phyloP scores from a whole-genome alignment of 2,329 filamentous ascomycete genomes.

The Zalaria sp. region DNA sequence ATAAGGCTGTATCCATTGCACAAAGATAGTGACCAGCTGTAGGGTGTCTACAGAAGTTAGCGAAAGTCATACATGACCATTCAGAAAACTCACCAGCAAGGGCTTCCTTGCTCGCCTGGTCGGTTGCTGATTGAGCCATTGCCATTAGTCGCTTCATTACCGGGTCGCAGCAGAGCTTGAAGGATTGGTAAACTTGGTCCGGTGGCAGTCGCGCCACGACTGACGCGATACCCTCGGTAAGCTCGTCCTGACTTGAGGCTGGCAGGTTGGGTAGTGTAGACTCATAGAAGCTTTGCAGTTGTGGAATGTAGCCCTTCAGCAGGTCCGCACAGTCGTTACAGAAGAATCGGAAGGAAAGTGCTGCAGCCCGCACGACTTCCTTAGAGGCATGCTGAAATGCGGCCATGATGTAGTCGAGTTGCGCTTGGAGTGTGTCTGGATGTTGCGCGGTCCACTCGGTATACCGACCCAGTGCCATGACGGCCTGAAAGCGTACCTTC shows the following conservation, averaged over 20 bases:
- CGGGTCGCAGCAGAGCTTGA: slow-evolving; percentile 90
- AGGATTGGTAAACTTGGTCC: slow-evolving; percentile 64
- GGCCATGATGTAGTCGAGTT: slow-evolving; percentile 90
- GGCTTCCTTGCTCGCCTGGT: slow-evolving; percentile 70
- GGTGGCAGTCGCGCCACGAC: slow-evolving; percentile 78
- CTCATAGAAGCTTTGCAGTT: slow-evolving; percentile 87
- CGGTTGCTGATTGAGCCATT: slow-evolving; percentile 72
- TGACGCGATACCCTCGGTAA: slow-evolving; percentile 87
- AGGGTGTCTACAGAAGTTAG: slow-evolving; percentile 52
- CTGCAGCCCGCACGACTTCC: slow-evolving; percentile 83
- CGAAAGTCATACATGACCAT: background rate
- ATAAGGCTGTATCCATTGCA: slow-evolving; percentile 64
- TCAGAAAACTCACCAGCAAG: slow-evolving; percentile 52
- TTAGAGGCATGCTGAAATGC: slow-evolving; percentile 80
- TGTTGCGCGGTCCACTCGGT: slow-evolving; percentile 97
- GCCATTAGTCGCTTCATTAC: slow-evolving; percentile 73
- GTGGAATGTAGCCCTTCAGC: slow-evolving; percentile 66
- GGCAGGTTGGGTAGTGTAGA: slow-evolving; percentile 78
- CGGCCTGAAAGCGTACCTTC: slow-evolving; percentile 95
- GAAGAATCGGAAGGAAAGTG: slow-evolving; percentile 91
- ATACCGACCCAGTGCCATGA: slow-evolving; percentile 93
- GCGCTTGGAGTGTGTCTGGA: slow-evolving; percentile 78
- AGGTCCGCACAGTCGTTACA: slow-evolving; percentile 88
- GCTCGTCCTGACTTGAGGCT: slow-evolving; percentile 77
- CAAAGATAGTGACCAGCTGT: slow-evolving; percentile 81